phyloP scores from a whole-genome alignment of 805 yeast genomes.

The Candida odintsovae region DNA sequence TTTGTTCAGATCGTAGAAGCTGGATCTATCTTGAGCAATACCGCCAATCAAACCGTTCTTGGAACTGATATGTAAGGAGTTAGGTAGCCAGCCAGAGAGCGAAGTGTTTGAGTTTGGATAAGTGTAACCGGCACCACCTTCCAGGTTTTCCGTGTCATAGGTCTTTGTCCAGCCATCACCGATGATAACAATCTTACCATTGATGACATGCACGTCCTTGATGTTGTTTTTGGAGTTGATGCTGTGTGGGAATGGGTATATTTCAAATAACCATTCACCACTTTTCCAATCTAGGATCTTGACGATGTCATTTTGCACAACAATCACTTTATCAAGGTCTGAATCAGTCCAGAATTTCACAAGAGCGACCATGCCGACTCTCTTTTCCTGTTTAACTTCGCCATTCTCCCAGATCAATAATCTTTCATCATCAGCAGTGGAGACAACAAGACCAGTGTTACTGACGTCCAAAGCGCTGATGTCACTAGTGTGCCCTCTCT shows the following conservation, averaged over 20 bases:
- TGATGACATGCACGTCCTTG: slow-evolving; percentile 17
- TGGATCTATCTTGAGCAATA: slow-evolving; percentile 16
- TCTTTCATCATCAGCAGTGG: slow-evolving; percentile 27
- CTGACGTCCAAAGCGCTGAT: slow-evolving; percentile 28
- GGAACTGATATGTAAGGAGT: slow-evolving; percentile 13
- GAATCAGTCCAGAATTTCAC: slow-evolving; percentile 29
- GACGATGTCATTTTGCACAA: slow-evolving; percentile 28
- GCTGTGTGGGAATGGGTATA: slow-evolving; percentile 25
- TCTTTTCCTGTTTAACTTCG: slow-evolving; percentile 4
- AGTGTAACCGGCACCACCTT: slow-evolving; percentile 32
- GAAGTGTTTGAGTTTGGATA: slow-evolving; percentile 11
- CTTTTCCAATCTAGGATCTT: slow-evolving; percentile 30
- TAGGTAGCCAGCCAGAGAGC: slow-evolving; percentile 18
- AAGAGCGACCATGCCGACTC: slow-evolving; percentile 18
- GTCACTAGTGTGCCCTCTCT: slow-evolving; percentile 20
- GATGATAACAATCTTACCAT: slow-evolving; percentile 24
- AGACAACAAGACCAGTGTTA: slow-evolving; percentile 24
- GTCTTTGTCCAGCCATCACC: slow-evolving; percentile 31
- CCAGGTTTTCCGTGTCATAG: slow-evolving; percentile 19
- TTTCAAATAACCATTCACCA: slow-evolving; percentile 24
- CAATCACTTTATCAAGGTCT: slow-evolving; percentile 27
- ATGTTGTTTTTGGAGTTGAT: slow-evolving; percentile 10
- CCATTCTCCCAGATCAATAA: slow-evolving; percentile 26
- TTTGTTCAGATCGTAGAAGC: slow-evolving; percentile 18
- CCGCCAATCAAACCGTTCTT: slow-evolving; percentile 17